A percentile compares a stretch with the other conserved stretches of the same genome.
phyloP scores from a whole-genome alignment of 192 early-diverging fungal genomes.

The Umbelopsis ramanniana region DNA sequence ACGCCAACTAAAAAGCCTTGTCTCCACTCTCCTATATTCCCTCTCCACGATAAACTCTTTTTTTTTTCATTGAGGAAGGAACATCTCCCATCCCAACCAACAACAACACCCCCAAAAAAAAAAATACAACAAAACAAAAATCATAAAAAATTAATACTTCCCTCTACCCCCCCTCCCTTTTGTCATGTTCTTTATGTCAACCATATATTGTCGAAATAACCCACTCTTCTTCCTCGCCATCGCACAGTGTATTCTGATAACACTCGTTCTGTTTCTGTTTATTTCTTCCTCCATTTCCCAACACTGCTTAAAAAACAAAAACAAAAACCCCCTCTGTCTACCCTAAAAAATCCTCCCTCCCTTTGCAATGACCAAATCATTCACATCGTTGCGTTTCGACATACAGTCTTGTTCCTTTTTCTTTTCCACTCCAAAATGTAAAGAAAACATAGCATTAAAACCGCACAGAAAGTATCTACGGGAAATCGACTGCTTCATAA shows the following conservation, averaged over 20 bases:
- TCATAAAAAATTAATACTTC: neutral
- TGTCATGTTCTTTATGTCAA: slow-evolving; percentile 10
- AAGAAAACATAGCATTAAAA: neutral
- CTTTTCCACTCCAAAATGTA: neutral
- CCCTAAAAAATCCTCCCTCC: neutral
- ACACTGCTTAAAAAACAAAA: neutral
- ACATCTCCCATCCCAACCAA: neutral
- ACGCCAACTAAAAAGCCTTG: slow-evolving; percentile 37
- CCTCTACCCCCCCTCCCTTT: neutral
- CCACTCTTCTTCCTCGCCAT: neutral
- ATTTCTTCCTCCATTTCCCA: neutral
- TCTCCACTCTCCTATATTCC: neutral
- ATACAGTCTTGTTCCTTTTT: neutral
- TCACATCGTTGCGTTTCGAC: neutral
- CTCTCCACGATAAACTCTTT: slow-evolving; percentile 11
- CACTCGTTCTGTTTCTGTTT: slow-evolving; percentile 16
- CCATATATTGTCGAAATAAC: slow-evolving; percentile 23
- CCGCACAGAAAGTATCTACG: too few relatives aligned
- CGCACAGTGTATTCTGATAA: slow-evolving; percentile 9
- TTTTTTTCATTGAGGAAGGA: slow-evolving; percentile 9
- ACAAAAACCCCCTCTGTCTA: neutral
- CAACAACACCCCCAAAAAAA: neutral
- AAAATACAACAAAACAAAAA: neutral
- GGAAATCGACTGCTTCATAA: neutral
- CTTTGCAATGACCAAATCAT: neutral